These are phyloP conservation scores for Alloascoidea hylecoeti DNA, from an alignment of 805 yeast species.

Conservation along the genomic window DNA sequence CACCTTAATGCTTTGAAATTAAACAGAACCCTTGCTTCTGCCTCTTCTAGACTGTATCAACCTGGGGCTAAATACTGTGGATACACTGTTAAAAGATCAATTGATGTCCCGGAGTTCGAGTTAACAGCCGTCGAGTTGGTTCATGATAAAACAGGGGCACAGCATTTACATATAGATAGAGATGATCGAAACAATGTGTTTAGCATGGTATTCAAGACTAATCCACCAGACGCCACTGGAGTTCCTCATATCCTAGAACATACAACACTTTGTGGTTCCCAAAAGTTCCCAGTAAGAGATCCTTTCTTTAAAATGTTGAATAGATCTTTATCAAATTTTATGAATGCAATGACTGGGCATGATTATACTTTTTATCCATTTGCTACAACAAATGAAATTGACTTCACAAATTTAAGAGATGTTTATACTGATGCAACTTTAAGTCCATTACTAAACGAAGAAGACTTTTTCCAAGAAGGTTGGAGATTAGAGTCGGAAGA, in stretches of 20 bases:
- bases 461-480: constrained; percentile 91
- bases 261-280: constrained; percentile 90
- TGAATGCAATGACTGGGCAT: constrained; percentile 98
- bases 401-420: constrained; percentile 69
- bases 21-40: not conserved
- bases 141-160: constrained; percentile 59
- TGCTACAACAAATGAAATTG: constrained; percentile 80
- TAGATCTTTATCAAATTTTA: constrained; percentile 85
- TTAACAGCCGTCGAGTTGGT: constrained; percentile 61
- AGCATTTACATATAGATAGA: constrained; percentile 76
- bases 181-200: constrained; percentile 81
- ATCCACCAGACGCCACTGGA: constrained; percentile 91
- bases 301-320: constrained; percentile 97
- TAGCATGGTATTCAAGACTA: constrained; percentile 80
- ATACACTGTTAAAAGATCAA: constrained; percentile 46
- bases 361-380: constrained; percentile 95
- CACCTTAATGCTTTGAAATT: no score
- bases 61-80: constrained; percentile 53
- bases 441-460: constrained; percentile 61
- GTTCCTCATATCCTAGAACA: constrained; percentile 95
- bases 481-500: constrained; percentile 83
- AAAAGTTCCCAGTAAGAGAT: constrained; percentile 85
- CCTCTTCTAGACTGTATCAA: constrained; percentile 30
- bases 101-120: constrained; percentile 70
- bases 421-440: constrained; percentile 84